Evolutionary conservation across 352 stramenopile genomes (phyloP).

Genomic region (Phytophthora hibernalis): DNA sequence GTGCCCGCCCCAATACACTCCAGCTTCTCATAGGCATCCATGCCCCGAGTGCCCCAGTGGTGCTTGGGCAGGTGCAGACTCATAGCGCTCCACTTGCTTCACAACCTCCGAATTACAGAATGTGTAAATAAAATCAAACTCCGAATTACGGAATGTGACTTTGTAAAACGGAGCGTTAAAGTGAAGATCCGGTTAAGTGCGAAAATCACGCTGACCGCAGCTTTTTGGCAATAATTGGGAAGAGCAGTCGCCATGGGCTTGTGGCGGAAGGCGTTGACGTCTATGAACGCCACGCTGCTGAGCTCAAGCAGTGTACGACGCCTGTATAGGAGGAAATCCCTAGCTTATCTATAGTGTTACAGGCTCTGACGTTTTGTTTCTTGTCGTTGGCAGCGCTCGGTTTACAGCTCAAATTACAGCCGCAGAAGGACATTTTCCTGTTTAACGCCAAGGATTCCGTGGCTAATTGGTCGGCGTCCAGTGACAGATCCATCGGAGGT

Average conservation of each 20-base stretch:
- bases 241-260: slow-evolving; percentile 66
- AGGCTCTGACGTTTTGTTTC: neutral
- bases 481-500: slow-evolving; percentile 86
- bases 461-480: slow-evolving; percentile 73
- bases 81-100: slow-evolving; percentile 43
- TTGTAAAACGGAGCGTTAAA: neutral
- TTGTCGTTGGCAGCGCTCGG: slow-evolving; percentile 56
- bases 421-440: slow-evolving; percentile 80
- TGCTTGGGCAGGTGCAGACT: slow-evolving; percentile 88
- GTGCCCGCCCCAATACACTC: slow-evolving; percentile 91
- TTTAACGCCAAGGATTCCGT: slow-evolving; percentile 66
- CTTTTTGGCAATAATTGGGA: neutral
- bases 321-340: neutral
- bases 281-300: slow-evolving; percentile 77
- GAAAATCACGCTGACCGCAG: slow-evolving; percentile 8
- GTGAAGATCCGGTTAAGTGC: slow-evolving; percentile 16
- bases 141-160: too few relatives aligned
- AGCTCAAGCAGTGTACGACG: slow-evolving; percentile 83
- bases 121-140: too few relatives aligned
- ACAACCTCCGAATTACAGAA: slow-evolving; percentile 1
- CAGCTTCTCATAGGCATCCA: slow-evolving; percentile 90
- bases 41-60: slow-evolving; percentile 82
- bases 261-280: slow-evolving; percentile 70
- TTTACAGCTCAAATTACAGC: slow-evolving; percentile 74
- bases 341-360: neutral